Evolutionary conservation across 2,329 filamentous ascomycete species (phyloP).

Genomic region (Sphaceloma murrayae): DNA sequence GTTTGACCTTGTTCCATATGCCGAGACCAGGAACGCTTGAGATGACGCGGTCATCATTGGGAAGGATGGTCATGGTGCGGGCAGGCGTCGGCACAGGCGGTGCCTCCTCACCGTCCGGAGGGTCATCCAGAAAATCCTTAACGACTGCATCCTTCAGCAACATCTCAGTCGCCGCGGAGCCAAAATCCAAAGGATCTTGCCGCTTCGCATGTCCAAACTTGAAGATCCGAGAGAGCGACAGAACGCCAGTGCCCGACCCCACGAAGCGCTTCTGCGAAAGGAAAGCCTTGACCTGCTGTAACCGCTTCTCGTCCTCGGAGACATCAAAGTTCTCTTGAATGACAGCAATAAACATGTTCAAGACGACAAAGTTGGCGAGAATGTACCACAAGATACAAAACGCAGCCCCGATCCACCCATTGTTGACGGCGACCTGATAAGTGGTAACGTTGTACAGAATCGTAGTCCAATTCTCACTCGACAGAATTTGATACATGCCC

Average conservation of each 20-base stretch:
- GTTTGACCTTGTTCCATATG: conserved; percentile 23
- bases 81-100: conserved; percentile 1
- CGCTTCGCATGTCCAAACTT: conserved; percentile 53
- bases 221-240: conserved; percentile 59
- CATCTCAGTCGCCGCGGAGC: conserved; percentile 88
- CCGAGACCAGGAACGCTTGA: conserved; percentile 17
- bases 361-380: conserved; percentile 77
- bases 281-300: conserved; percentile 94
- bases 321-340: conserved; percentile 99
- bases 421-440: conserved; percentile 54
- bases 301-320: conserved; percentile 91
- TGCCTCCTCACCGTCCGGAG: conserved; percentile 32
- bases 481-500: conserved; percentile 94
- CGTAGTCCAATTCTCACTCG: conserved; percentile 89
- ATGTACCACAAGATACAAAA: conserved; percentile 96
- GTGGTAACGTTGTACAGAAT: conserved; percentile 76
- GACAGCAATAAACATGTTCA: conserved; percentile 99
- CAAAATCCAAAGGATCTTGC: conserved; percentile 82
- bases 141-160: conserved; percentile 93
- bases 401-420: conserved; percentile 84
- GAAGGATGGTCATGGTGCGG: conserved; percentile 2
- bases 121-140: conserved; percentile 81
- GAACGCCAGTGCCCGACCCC: conserved; percentile 54
- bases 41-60: background rate
- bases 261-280: conserved; percentile 78